A percentile compares a stretch with the other conserved stretches of the same genome.
Evolutionary conservation across 2,329 filamentous ascomycete genomes (phyloP).

Genomic region (Apiospora saccharicola): DNA sequence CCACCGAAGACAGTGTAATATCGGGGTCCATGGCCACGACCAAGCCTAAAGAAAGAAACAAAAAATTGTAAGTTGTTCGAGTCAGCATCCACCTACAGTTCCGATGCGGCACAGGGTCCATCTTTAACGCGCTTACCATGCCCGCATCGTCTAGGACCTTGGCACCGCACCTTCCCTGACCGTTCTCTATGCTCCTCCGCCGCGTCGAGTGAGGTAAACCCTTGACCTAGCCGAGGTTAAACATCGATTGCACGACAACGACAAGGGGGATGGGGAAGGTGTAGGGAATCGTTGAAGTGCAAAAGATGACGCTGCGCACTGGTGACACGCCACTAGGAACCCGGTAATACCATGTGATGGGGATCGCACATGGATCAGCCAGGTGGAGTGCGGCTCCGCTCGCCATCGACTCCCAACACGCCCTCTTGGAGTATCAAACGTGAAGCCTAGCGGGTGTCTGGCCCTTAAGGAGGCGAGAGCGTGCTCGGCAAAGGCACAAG

Average conservation of each 20-base stretch:
- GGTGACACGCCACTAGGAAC: background rate
- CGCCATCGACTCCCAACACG: background rate
- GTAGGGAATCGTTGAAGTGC: background rate
- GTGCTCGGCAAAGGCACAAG: background rate
- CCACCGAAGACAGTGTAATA: conserved; percentile 8
- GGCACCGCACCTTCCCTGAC: too few relatives aligned
- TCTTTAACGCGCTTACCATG: too few relatives aligned
- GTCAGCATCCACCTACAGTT: too few relatives aligned
- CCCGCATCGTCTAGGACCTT: too few relatives aligned
- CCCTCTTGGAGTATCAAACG: background rate
- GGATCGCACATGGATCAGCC: background rate
- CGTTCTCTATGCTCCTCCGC: too few relatives aligned
- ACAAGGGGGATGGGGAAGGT: too few relatives aligned
- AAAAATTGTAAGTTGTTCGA: too few relatives aligned
- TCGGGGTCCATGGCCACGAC: background rate
- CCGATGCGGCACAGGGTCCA: too few relatives aligned
- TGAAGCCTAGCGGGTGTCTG: background rate
- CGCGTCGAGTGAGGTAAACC: too few relatives aligned
- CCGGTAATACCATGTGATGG: background rate
- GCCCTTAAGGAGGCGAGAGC: background rate
- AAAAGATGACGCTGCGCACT: background rate
- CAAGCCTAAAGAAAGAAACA: background rate
- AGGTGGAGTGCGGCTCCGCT: background rate
- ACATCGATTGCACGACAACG: too few relatives aligned
- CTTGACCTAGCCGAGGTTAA: too few relatives aligned